Evolutionary conservation across 2,329 filamentous ascomycete species (phyloP), one percentile per base, ranked within the genome.

Genomic region (Cordyceps cicadae): DNA sequence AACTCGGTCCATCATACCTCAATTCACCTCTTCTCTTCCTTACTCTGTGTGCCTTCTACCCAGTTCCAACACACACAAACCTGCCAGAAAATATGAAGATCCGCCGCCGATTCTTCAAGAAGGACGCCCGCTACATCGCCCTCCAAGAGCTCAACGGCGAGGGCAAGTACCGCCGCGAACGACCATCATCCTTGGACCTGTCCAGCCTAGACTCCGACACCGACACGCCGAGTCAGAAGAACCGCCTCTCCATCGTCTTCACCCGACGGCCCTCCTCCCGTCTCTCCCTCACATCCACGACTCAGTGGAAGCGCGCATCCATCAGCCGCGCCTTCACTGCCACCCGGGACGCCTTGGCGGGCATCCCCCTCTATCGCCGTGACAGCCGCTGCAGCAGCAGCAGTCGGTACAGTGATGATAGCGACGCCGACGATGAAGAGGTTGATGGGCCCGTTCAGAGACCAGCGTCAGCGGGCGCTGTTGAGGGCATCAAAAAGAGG

Each of bases 231-330:
- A 41, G 19, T 32, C 29, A 54, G 43, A 54, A 39, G 51, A 60
- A 60, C 51, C 58, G 58, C 58, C 48, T 60, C 41, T 60, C 58
- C 21, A 8, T 15, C n/a, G 58, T n/a, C 43, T 54, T 60, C 34
- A 26, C 58, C 41, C 15, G 43, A 8, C n/a, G 34, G 34, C 39
- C 51, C 21, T 32, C 39, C 37, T 43, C 37, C 4, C 34, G 52
- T 7, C 41, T 54, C 3, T 54, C 58, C 3, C 34, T 54, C 24
- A 24, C 58, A 9, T 43, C 46, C 14, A 59, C 29, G 21, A 37
- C 43, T 0, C 41, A 54, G 43, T 54, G 39, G 50, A 60, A 60
- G 32, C 58, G 58, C 26, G 39, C 29, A 5, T 60, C 58, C 24
- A 12, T 60, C 43, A 49, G 26, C 50, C 51, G 58, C 17, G 58